Evolutionary conservation across 108 stramenopile species (phyloP), one percentile per base, ranked within the genome.

Genomic region (Pseudonitzschia multistriata): DNA sequence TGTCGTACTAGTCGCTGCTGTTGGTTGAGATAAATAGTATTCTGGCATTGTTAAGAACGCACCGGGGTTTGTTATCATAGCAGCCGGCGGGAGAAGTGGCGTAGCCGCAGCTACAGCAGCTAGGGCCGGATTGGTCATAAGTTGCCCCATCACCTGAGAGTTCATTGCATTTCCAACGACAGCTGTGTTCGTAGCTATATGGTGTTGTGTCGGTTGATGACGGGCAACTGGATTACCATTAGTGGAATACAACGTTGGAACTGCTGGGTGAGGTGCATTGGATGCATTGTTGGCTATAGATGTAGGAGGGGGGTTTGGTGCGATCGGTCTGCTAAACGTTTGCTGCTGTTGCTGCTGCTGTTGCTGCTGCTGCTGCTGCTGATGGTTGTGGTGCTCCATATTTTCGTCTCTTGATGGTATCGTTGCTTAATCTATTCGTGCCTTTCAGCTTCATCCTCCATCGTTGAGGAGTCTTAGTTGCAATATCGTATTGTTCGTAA

Each of bases 31-130:
- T n/a, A 29, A 33, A 57, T 54, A 67, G 63, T 65, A 57, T 21
- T 74, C 79, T 24, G 83, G 79, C 77, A 83, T 80, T 24, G 71
- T 67, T 17, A 67, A 64, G 42, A 83, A 75, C 3, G 83, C 83
- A 27, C 68, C 79, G 11, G 79, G 79, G 57, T 80, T 80, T 30
- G 73, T 79, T 27, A 80, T 53, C 74, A 83, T 83, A 3, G 78
- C 77, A 10, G 77, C 73, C 0, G 77, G 74, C n/a, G 77, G 78
- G 49, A 79, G 74, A 33, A 77, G 49, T 1, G 81, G 81, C 19
- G 74, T 73, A 5, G 71, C 74, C 5, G 70, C 76, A 30, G 78
- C 82, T 8, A 78, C 75, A 5, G 81, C 73, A 2, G 82, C 82
- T 21, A 83, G 35, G 22, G 78, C 70, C 35, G 82, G 82, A 56